Base-by-base conservation (phyloP, 1,139 yeast genomes). In the Diutina neorugosa region DNA sequence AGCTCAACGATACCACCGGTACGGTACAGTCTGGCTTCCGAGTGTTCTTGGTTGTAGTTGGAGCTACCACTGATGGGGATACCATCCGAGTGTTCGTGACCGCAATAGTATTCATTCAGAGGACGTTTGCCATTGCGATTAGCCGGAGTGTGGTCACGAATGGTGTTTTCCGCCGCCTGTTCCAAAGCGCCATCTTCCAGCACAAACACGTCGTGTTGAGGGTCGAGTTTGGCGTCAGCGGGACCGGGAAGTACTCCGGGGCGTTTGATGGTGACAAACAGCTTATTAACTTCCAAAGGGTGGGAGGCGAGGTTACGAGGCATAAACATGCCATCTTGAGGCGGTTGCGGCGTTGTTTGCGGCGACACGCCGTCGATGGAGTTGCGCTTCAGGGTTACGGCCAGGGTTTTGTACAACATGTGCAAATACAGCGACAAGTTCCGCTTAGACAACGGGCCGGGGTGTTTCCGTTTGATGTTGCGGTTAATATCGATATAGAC, bases 401-500 rank as follows among this genome's bases (percentile, higher is more conserved):
- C 68, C 12, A 70, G 64, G 57, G 62, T 63, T 57, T 70, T 74
- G 61, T 78, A 78, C 54, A 84, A 66, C 52, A 77, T 75, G 64
- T 84, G 91, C 61, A 85, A 71, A 63, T 84, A 85, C 11, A 83
- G 76, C 4, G 89, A 78, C 59, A 84, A 74, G 62, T 84, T 83
- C 60, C 90, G 74, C 64, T 84, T 86, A 18, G 87, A 76, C 57
- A 89, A 72, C 0, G 96, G 96, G 2, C 96, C 96, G 1, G 96
- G 96, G 58, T 82, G 82, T 40, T 80, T 77, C 61, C 96, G 76
- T 65, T 85, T 86, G 63, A 90, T 89, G 60, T 88, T 86, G 60
- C 86, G 86, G 67, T 89, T 90, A 58, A 91, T 87, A 68, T 90
- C 97, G 56, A 91, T 80, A 64, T 86, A 91, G 25, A 91, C 98